phyloP scores from a whole-genome alignment of 1,284 basidiomycete species.

The Tilletia indica region DNA sequence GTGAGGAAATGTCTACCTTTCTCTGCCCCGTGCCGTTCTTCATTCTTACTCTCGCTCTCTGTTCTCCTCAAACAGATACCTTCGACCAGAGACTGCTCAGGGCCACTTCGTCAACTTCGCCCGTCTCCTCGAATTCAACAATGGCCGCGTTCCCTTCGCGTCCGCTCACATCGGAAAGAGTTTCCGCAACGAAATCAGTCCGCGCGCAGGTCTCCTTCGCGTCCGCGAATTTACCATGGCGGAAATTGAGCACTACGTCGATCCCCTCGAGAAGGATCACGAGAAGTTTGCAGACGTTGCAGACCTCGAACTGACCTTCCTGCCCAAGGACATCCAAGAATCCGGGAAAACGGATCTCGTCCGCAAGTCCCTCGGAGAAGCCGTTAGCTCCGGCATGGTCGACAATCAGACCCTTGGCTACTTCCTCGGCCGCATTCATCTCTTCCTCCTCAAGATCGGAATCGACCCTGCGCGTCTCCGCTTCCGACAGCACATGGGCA shows the following conservation, averaged over 20 bases:
- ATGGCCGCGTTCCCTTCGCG: slow-evolving; percentile 91
- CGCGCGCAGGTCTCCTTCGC: slow-evolving; percentile 88
- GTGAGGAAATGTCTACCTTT: slow-evolving; percentile 37
- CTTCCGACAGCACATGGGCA: slow-evolving; percentile 94
- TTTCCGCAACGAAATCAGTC: slow-evolving; percentile 98
- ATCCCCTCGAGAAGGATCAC: slow-evolving; percentile 89
- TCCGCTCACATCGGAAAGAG: slow-evolving; percentile 94
- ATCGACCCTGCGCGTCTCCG: slow-evolving; percentile 80
- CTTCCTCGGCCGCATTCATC: slow-evolving; percentile 88
- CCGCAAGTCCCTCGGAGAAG: slow-evolving; percentile 79
- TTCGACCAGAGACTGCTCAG: slow-evolving; percentile 97
- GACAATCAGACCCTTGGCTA: slow-evolving; percentile 98
- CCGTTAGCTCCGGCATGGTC: slow-evolving; percentile 77
- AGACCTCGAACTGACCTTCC: slow-evolving; percentile 72
- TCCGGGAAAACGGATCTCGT: slow-evolving; percentile 70
- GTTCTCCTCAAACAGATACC: slow-evolving; percentile 60
- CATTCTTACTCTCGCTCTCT: background rate
- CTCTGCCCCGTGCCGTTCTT: too few relatives aligned
- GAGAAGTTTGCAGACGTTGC: slow-evolving; percentile 77
- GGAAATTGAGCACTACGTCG: slow-evolving; percentile 98
- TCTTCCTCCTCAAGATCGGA: slow-evolving; percentile 88
- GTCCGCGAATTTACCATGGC: slow-evolving; percentile 99
- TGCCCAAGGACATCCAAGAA: slow-evolving; percentile 79
- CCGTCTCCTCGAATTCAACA: slow-evolving; percentile 95
- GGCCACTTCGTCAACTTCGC: slow-evolving; percentile 99